Conservation (phyloP, 352 stramenopile species). For the Phytophthora kernoviae region DNA sequence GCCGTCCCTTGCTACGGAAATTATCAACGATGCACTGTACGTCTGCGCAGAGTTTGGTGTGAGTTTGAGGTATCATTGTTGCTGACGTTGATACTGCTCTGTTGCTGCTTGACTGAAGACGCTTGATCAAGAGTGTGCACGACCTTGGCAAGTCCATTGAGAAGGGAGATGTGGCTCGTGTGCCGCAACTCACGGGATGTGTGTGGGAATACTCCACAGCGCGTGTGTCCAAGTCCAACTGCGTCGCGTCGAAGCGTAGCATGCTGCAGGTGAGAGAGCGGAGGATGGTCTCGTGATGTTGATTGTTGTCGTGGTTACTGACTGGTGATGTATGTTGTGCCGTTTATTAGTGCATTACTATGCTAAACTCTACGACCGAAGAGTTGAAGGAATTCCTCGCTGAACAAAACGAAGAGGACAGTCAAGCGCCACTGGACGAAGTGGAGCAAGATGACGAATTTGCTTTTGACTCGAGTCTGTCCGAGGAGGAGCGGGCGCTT, state of each 20-base stretch:
- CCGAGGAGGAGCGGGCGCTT: conserved; percentile 63
- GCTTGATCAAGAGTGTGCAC: conserved; percentile 76
- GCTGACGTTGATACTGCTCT: conserved; percentile 1
- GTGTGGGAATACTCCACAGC: conserved; percentile 83
- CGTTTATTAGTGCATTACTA: conserved; percentile 62
- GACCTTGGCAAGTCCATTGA: conserved; percentile 56
- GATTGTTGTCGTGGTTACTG: background rate
- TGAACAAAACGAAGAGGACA: conserved; percentile 46
- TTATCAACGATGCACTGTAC: conserved; percentile 72
- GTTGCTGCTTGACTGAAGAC: conserved; percentile 34
- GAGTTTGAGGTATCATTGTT: background rate
- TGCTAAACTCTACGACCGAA: conserved; percentile 83
- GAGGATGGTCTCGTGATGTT: background rate
- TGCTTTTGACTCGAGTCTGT: conserved; percentile 78
- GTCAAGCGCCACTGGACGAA: conserved; percentile 35
- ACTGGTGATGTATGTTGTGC: conserved; percentile 1
- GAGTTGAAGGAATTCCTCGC: conserved; percentile 79
- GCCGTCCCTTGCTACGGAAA: conserved; percentile 75
- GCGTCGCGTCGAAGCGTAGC: conserved; percentile 81
- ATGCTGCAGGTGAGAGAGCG: conserved; percentile 76
- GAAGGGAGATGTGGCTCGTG: conserved; percentile 46
- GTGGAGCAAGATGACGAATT: conserved; percentile 80
- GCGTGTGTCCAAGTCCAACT: conserved; percentile 86
- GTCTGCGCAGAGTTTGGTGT: conserved; percentile 12
- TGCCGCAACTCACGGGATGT: conserved; percentile 79